A percentile compares a stretch with the other conserved stretches of the same genome.
Evolutionary conservation across 768 basidiomycete genomes (phyloP).

Genomic region (Termitomyces sp.): DNA sequence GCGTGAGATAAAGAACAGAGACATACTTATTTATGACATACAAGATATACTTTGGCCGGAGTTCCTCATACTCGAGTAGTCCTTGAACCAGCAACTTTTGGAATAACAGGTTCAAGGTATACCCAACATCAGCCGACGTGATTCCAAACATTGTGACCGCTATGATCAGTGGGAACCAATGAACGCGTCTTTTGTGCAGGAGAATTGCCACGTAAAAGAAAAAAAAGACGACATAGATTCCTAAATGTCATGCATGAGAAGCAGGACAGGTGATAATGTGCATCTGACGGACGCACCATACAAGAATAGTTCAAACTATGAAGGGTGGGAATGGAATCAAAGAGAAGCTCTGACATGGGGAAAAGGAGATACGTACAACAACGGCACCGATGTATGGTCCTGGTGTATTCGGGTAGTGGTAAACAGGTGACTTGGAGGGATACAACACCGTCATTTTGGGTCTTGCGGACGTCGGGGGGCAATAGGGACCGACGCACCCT

Average conservation of each 20-base stretch:
- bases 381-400: slow-evolving; percentile 10
- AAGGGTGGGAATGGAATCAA: neutral
- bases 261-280: neutral
- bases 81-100: slow-evolving; percentile 1
- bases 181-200: neutral
- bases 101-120: slow-evolving; percentile 12
- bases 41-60: slow-evolving; percentile 15
- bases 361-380: slow-evolving; percentile 1
- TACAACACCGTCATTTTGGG: slow-evolving; percentile 7
- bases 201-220: slow-evolving; percentile 6
- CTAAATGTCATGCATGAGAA: neutral
- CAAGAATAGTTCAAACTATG: slow-evolving; percentile 16
- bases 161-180: slow-evolving; percentile 2
- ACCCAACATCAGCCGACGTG: slow-evolving; percentile 13
- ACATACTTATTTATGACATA: slow-evolving; percentile 16
- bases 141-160: slow-evolving; percentile 12
- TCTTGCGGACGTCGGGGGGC: neutral
- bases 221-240: slow-evolving; percentile 12
- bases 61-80: slow-evolving; percentile 9
- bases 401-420: neutral
- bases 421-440: slow-evolving; percentile 3
- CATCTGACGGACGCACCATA: slow-evolving; percentile 8
- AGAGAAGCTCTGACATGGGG: neutral
- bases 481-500: neutral
- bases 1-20: neutral